Evolutionary conservation across 108 stramenopile species (phyloP), one percentile per base, ranked within the genome.

Genomic region (Skeletonema grethae): DNA sequence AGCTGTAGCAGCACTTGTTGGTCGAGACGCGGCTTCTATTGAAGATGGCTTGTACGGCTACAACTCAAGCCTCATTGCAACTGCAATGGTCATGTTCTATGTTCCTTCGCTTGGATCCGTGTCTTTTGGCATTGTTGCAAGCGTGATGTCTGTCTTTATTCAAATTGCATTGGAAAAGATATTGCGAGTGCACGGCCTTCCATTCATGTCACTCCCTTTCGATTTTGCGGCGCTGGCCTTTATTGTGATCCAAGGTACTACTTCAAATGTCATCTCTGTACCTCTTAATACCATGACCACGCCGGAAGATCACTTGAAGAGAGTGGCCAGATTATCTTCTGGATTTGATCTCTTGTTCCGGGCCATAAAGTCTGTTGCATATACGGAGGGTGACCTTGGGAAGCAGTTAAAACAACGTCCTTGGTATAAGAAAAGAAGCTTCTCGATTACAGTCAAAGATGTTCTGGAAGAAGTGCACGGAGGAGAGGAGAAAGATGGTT

Each of bases 161-260:
- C 80, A 82, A 41, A 65, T 77, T 16, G 70, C 80, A 7, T 30
- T 82, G n/a, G 59, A 64, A 20, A 56, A 31, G 24, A n/a, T 20
- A 22, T 72, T 82, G 39, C 35, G 45, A 46, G 75, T 76, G n/a
- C 67, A n/a, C 7, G 75, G 75, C 9, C 46, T 82, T 30, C 80
- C 80, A n/a, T 76, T 82, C 66, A 76, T 82, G 75, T 77, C 80
- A 15, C 65, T 82, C 36, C 80, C 80, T 7, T 82, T 82, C 55
- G 76, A 75, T 59, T 25, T 82, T 7, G 46, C 65, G 7, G 48
- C 70, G 2, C 39, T 77, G 20, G 60, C 59, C 36, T 77, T 76
- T 39, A 61, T 82, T 35, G 61, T 72, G 18, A 82, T 82, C 38
- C 80, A 82, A 64, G 80, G 80, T 6, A 82, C 75, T 6, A 71